These are phyloP conservation scores for Fusarium tupiense DNA, from an alignment of 2,329 filamentous ascomycete species.

Conservation along the genomic window DNA sequence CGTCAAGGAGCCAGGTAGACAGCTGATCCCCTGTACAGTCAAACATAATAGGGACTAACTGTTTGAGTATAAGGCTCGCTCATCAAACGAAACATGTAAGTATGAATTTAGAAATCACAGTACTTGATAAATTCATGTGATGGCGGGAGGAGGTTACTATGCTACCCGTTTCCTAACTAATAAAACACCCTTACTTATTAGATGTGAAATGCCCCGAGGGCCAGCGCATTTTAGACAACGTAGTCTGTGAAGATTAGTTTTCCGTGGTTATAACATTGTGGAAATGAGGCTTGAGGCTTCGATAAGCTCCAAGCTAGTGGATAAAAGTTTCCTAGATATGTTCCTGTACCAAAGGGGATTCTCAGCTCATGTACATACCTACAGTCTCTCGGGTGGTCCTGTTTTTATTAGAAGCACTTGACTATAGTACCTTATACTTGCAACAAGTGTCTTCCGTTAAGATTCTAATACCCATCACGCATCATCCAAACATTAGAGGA, in stretches of 20 bases:
- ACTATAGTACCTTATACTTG: background rate
- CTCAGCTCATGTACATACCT: background rate
- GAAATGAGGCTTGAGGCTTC: background rate
- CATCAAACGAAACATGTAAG: background rate
- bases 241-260: background rate
- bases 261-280: background rate
- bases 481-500: background rate
- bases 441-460: background rate
- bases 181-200: background rate
- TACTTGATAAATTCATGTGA: background rate
- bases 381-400: background rate
- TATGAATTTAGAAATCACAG: background rate
- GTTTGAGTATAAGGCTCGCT: background rate
- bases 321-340: background rate
- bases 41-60: background rate
- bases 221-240: background rate
- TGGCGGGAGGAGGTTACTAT: background rate
- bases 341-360: background rate
- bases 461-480: background rate
- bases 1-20: background rate
- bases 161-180: background rate
- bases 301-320: background rate
- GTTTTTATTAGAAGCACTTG: background rate
- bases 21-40: background rate
- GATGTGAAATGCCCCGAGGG: background rate